Evolutionary conservation across 495 filamentous ascomycete species (phyloP).

Genomic region (Penicillium egyptiacum): DNA sequence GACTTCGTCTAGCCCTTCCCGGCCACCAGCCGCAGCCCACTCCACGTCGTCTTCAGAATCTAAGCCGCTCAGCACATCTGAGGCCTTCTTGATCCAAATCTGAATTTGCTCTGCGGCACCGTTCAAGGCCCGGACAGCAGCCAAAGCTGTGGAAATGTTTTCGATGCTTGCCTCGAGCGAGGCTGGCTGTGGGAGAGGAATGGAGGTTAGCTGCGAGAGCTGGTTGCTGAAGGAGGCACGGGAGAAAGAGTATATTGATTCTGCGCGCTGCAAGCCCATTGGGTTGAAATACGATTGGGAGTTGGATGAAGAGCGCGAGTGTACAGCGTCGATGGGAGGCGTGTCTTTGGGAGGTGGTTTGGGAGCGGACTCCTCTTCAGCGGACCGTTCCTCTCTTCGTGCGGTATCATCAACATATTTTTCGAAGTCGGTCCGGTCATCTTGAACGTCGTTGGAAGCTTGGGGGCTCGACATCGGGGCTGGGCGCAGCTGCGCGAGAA

Average conservation of each 20-base stretch:
- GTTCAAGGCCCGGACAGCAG: conserved; percentile 73
- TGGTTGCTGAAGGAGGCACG: conserved; percentile 89
- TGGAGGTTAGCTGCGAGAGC: conserved; percentile 79
- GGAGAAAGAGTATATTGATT: conserved; percentile 86
- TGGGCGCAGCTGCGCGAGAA: conserved; percentile 26
- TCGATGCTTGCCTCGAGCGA: conserved; percentile 77
- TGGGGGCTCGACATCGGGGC: conserved; percentile 13
- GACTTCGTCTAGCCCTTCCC: conserved; percentile 85
- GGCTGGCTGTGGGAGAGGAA: conserved; percentile 79
- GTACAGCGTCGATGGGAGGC: conserved; percentile 24
- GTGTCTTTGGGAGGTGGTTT: conserved; percentile 46
- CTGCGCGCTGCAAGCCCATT: conserved; percentile 54
- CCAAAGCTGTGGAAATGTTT: conserved; percentile 75
- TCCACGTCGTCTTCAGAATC: conserved; percentile 96
- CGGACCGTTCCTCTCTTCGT: conserved; percentile 32
- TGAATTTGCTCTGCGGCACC: conserved; percentile 86
- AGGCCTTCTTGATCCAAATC: conserved; percentile 87
- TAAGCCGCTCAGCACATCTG: conserved; percentile 77
- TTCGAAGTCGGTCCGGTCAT: conserved; percentile 44
- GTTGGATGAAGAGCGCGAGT: conserved; percentile 43
- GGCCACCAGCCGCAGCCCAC: conserved; percentile 90
- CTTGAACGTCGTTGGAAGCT: conserved; percentile 15
- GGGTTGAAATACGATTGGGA: conserved; percentile 54
- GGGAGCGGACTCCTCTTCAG: conserved; percentile 28
- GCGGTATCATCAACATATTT: conserved; percentile 48